A percentile compares a stretch with the other conserved stretches of the same genome.
phyloP scores from a whole-genome alignment of 805 yeast species.

The Cyberlindnera americana region DNA sequence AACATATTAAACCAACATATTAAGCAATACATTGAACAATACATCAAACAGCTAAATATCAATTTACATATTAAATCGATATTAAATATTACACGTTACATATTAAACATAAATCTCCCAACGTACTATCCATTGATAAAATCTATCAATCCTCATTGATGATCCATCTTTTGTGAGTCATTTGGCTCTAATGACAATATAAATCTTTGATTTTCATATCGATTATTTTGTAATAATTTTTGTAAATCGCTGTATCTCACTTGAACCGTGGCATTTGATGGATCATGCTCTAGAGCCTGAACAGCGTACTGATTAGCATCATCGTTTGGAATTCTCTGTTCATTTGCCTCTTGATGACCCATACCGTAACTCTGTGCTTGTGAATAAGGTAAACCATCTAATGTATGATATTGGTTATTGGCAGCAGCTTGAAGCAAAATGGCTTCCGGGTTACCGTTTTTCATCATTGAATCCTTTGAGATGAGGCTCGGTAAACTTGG shows the following conservation, averaged over 20 bases:
- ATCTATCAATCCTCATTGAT: no score
- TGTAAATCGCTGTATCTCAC: conserved; percentile 15
- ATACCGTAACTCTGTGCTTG: background rate
- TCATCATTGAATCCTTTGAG: conserved; percentile 3
- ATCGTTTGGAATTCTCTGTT: conserved; percentile 1
- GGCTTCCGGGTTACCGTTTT: conserved; percentile 6
- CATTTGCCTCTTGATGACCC: background rate
- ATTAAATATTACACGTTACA: no score
- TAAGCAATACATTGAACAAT: no score
- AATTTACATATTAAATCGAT: no score
- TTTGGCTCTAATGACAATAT: conserved; percentile 7
- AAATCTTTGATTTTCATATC: conserved; percentile 9
- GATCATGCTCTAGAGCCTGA: conserved; percentile 7
- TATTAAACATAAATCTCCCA: no score
- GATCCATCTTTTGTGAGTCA: background rate
- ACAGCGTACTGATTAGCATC: conserved; percentile 7
- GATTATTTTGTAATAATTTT: conserved; percentile 8
- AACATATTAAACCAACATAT: background rate
- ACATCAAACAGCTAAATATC: no score
- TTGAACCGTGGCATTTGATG: conserved; percentile 8
- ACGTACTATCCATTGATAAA: no score
- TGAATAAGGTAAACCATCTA: conserved; percentile 7
- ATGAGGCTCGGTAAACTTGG: background rate
- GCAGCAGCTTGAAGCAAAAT: conserved; percentile 9
- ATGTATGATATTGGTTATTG: conserved; percentile 2